Base-by-base conservation (phyloP, 331 rosid species). In the Malus hybrid region DNA sequence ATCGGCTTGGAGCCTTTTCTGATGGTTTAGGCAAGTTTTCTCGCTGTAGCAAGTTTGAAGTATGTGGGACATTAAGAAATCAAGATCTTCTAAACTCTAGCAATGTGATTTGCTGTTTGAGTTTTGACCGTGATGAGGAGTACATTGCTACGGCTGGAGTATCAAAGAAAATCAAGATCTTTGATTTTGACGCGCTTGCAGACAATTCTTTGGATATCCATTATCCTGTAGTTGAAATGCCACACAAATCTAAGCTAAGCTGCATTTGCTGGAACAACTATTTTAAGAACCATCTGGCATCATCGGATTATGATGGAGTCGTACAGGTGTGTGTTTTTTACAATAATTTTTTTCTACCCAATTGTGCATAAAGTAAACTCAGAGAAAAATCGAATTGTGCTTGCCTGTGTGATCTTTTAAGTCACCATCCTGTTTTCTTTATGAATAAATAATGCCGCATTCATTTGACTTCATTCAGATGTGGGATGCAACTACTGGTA, bases 231-330 rank as follows among this genome's bases (percentile, higher is more conserved):
- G 92, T 81, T 77, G 94, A 91, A 87, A 87, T 91, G 87, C 72
- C 88, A 33, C 86, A 84, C 78, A 83, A 83, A 80, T 91, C 97
- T 11, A 87, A 77, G 82, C 87, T 91, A 61, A 91, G 89, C 72
- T 81, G 87, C 72, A 83, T 91, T 29, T 87, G 90, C 80, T 91
- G 94, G 96, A 91, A 84, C 76, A 80, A 82, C 80, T 87, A 83
- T 67, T 76, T 91, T 62, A 88, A 84, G 80, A 89, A 83, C 80
- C 85, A 87, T 74, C 79, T 91, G 31, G 94, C 94, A 39, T 87
- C 97, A 76, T 78, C 92, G 27, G 90, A 89, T 71, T 87, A 87
- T 76, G 94, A 91, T 69, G 97, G 97, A 50, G 91, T 87, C 32
- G 88, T 91, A 77, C 90, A 88, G 96, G 96, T 88, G 69, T 69